These are phyloP conservation scores for Carnegiea gigantea DNA, from an alignment of 179 eudicot genomes.

Conservation along the genomic window DNA sequence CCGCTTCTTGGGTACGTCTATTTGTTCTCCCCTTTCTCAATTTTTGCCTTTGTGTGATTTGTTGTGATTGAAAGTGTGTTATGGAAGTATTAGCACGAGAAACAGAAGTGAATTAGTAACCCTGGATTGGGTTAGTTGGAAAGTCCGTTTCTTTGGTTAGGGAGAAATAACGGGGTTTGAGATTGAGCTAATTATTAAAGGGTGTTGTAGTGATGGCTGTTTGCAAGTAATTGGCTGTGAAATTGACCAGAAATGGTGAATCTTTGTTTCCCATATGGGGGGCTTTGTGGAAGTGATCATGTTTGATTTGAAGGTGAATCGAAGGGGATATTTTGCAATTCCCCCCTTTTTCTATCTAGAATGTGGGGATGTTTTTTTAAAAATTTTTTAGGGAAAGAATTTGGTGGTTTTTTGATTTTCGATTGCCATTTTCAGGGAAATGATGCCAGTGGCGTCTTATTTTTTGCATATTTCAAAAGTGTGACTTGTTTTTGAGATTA, in stretches of 20 bases:
- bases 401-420: neutral
- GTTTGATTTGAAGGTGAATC: neutral
- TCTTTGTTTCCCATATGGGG: neutral
- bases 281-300: neutral
- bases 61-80: too few relatives aligned
- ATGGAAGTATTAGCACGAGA: too few relatives aligned
- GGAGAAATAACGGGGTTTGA: neutral
- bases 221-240: too few relatives aligned
- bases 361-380: too few relatives aligned
- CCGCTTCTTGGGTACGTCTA: conserved; percentile 55
- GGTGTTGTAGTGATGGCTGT: conserved; percentile 7
- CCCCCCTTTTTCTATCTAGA: neutral
- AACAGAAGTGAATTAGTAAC: too few relatives aligned
- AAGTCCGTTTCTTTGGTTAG: neutral
- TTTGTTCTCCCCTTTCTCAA: too few relatives aligned
- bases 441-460: too few relatives aligned
- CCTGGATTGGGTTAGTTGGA: neutral
- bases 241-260: conserved; percentile 2
- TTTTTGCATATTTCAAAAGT: too few relatives aligned
- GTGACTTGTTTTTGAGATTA: too few relatives aligned
- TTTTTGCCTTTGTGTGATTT: neutral
- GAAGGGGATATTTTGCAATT: neutral
- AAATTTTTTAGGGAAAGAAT: neutral
- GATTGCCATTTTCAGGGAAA: too few relatives aligned
- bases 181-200: neutral